Evolutionary conservation across 306 rosid genomes (phyloP), one percentile per base, ranked within the genome.

Genomic region (Mucuna pruriens): DNA sequence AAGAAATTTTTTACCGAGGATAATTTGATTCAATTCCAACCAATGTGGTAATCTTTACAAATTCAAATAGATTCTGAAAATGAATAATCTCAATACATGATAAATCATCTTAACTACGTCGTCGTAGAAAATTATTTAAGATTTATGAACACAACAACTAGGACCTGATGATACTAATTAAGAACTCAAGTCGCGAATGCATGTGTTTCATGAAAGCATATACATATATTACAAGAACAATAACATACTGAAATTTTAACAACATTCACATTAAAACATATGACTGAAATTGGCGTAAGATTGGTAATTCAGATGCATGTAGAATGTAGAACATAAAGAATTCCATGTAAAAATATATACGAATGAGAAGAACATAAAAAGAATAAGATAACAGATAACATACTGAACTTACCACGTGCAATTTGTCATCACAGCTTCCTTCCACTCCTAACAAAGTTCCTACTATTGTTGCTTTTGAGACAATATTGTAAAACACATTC

Each of bases 331-430:
- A n/a, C n/a, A n/a, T n/a, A n/a, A n/a, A n/a, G n/a, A n/a, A n/a
- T n/a, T n/a, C n/a, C n/a, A n/a, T n/a, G n/a, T n/a, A n/a, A n/a
- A n/a, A n/a, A n/a, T n/a, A n/a, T n/a, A n/a, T n/a, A n/a, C n/a
- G n/a, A n/a, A n/a, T n/a, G n/a, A n/a, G n/a, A n/a, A n/a, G n/a
- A n/a, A n/a, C n/a, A n/a, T n/a, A n/a, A n/a, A n/a, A n/a, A n/a
- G n/a, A n/a, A n/a, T n/a, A n/a, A n/a, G n/a, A n/a, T n/a, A n/a
- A n/a, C n/a, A n/a, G n/a, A n/a, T 17, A 25, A 34, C 61, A 83
- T 20, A 20, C 17, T 29, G 39, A 68, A 63, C 77, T 78, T 84
- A 92, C 97, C 91, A 92, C 87, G 13, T 92, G 90, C 49, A 92
- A 4, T 67, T 65, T 80, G 34, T 84, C 90, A 52, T 87, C 81